Base-by-base conservation (phyloP, 2,329 filamentous ascomycete genomes). In the Colletotrichum gloeosporioides region DNA sequence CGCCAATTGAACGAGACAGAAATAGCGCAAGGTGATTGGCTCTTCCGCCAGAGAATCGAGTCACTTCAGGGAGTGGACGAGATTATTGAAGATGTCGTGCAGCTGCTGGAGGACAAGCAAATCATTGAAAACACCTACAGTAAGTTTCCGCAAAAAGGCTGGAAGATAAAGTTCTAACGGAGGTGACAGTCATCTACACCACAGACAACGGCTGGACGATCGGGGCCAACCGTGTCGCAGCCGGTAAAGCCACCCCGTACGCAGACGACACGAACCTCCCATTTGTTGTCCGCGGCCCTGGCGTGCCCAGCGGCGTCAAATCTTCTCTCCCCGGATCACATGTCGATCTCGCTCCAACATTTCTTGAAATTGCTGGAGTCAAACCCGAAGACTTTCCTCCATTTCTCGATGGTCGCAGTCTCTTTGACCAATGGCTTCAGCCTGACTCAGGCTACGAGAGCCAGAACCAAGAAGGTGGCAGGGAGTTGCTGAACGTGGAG, bases 221-320 rank as follows among this genome's bases (percentile, higher is more conserved):
- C 15, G 80, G 82, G 2, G 77, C 79, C n/a, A 78, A 82, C 76
- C 77, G 81, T 25, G 68, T 80, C n/a, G 73, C 77, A 1, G 78
- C 71, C 7, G 82, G 82, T 6, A 84, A 84, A 69, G 71, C 78
- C 1, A 71, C 80, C 0, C 78, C 79, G 5, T 83, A 82, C 73
- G 73, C 75, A n/a, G 81, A 84, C 57, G 82, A 83, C 75, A 80
- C 81, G 15, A 81, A 83, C 71, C 72, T 83, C 7, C 82, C 83
- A 5, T 77, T 84, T 12, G 68, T 82, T 12, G 79, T 84, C 4
- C 77, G 81, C 1, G 82, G 82, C 5, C 82, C 82, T 4, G 77
- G 80, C 1, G 75, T 83, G 6, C 78, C 79, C 0, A 29, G 53
- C 4, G 78, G 79, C 8, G 75, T 75, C 9, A 72, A 65, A 6